Evolutionary conservation across 257 asterid genomes (phyloP).

Genomic region (Hygrophila difformis): DNA sequence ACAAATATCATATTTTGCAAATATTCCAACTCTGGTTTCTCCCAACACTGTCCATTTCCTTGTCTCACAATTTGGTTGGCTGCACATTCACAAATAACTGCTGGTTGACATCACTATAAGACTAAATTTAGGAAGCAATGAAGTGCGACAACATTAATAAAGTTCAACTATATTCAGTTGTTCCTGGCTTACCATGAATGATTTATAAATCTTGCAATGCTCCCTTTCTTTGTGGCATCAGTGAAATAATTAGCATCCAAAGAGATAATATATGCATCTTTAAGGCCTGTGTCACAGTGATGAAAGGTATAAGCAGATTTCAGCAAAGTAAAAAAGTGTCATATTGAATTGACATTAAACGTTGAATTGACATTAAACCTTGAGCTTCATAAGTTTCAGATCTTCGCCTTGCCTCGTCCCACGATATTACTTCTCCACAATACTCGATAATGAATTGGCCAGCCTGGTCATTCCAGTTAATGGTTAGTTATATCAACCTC

Average conservation of each 20-base stretch:
- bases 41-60: slow-evolving; percentile 95
- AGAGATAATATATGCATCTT: slow-evolving; percentile 79
- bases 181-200: slow-evolving; percentile 74
- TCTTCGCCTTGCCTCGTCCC: slow-evolving; percentile 58
- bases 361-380: slow-evolving; percentile 41
- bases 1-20: slow-evolving; percentile 59
- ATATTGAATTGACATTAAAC: slow-evolving; percentile 11
- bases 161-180: slow-evolving; percentile 11
- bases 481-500: too few species aligned
- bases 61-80: slow-evolving; percentile 92
- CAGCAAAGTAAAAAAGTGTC: too few species aligned
- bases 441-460: slow-evolving; percentile 85
- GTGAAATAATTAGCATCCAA: slow-evolving; percentile 56
- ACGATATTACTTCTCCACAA: slow-evolving; percentile 84
- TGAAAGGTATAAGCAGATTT: slow-evolving; percentile 13
- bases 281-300: slow-evolving; percentile 46
- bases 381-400: slow-evolving; percentile 67
- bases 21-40: slow-evolving; percentile 86
- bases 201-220: slow-evolving; percentile 81
- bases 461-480: slow-evolving; percentile 57
- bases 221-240: slow-evolving; percentile 86
- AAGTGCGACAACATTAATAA: slow-evolving; percentile 10
- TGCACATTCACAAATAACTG: slow-evolving; percentile 26
- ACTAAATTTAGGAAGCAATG: slow-evolving; percentile 3
- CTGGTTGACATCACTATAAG: slow-evolving; percentile 4